phyloP scores from a whole-genome alignment of 257 asterid species.

The Scutellaria barbata region DNA sequence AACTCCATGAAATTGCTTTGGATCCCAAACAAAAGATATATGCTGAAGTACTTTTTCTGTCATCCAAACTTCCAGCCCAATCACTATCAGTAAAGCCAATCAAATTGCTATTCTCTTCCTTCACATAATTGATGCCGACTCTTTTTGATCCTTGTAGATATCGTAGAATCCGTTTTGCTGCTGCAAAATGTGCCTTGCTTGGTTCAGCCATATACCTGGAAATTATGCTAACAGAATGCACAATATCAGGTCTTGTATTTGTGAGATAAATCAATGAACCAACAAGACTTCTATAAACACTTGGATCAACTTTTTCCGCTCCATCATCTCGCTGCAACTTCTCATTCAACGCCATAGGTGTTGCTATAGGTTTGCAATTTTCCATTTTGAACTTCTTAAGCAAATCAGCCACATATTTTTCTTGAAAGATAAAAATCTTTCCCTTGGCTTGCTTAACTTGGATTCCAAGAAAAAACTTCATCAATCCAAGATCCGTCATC shows the following conservation, averaged over 20 bases:
- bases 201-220: background rate
- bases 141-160: no score
- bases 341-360: background rate
- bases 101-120: no score
- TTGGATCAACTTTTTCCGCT: background rate
- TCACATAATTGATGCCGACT: no score
- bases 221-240: background rate
- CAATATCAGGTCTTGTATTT: background rate
- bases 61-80: no score
- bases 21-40: no score
- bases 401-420: background rate
- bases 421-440: constrained; percentile 6
- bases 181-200: background rate
- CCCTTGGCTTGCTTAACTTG: background rate
- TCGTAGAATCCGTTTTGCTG: no score
- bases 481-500: background rate
- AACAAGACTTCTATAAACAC: background rate
- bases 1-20: no score
- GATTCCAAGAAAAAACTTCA: constrained; percentile 1
- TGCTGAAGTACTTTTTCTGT: no score
- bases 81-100: no score
- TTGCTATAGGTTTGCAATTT: background rate
- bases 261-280: background rate
- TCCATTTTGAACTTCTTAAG: background rate
- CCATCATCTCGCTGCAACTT: constrained; percentile 4